Evolutionary conservation across 495 filamentous ascomycete genomes (phyloP).

Genomic region (Platismatia glauca): DNA sequence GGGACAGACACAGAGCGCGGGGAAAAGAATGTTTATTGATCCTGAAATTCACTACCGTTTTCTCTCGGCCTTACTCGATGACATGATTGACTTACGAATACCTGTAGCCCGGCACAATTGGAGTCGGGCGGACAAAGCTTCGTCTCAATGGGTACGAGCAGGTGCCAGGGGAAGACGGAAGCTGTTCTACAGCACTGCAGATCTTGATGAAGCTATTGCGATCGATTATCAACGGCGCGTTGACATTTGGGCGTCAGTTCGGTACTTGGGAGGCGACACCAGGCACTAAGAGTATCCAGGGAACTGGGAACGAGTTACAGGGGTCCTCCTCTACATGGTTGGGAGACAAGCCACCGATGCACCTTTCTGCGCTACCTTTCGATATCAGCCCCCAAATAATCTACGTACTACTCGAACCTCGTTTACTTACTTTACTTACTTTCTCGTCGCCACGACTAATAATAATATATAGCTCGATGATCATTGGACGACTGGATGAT

Average conservation of each 20-base stretch:
- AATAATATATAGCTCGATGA: no score
- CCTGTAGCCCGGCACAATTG: background rate
- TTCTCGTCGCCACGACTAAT: background rate
- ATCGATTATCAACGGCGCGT: background rate
- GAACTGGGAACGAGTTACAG: background rate
- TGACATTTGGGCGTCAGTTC: background rate
- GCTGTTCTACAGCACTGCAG: background rate
- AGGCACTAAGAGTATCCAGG: background rate
- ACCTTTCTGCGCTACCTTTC: background rate
- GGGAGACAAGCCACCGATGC: background rate
- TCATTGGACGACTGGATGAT: background rate
- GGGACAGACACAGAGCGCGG: background rate
- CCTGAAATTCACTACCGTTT: background rate
- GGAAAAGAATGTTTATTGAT: constrained; percentile 6
- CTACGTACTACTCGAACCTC: background rate
- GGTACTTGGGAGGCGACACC: background rate
- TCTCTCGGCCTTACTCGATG: background rate
- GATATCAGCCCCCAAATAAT: background rate
- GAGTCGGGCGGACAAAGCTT: background rate
- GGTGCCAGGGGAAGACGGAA: no score
- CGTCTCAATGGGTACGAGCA: background rate
- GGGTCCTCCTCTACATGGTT: background rate
- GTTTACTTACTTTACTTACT: background rate
- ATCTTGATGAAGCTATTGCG: constrained; percentile 1
- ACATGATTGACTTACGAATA: background rate